These are phyloP conservation scores for Eremothecium gossypii DNA, from an alignment of 1,139 yeast species.

Conservation along the genomic window DNA sequence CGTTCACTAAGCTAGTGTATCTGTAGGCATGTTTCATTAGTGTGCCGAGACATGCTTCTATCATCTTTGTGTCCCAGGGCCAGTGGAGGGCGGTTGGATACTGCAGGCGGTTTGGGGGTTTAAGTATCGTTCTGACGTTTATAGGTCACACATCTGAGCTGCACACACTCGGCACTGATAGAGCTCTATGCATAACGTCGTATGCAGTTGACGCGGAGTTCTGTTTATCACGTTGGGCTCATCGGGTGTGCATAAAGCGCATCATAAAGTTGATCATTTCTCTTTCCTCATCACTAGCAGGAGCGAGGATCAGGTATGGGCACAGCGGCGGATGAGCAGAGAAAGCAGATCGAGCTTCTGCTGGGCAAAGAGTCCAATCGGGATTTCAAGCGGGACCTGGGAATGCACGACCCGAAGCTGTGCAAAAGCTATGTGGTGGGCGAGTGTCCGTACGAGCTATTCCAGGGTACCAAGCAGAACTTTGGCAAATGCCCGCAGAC, in stretches of 20 bases:
- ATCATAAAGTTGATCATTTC: no score
- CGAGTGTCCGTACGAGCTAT: conserved; percentile 80
- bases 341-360: conserved; percentile 67
- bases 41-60: background rate
- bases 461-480: conserved; percentile 76
- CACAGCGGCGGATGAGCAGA: conserved; percentile 58
- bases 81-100: no score
- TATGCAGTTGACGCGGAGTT: no score
- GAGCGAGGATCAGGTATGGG: conserved; percentile 11
- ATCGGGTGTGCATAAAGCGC: no score
- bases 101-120: no score
- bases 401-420: conserved; percentile 52
- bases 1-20: background rate
- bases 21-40: background rate
- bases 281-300: no score
- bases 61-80: conserved; percentile 1
- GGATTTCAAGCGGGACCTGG: conserved; percentile 23
- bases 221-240: no score
- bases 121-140: no score
- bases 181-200: no score
- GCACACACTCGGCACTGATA: no score
- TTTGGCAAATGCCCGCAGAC: conserved; percentile 71
- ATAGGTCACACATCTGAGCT: no score
- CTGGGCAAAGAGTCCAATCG: conserved; percentile 58
- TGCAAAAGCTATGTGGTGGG: conserved; percentile 81